Evolutionary conservation across 192 early-diverging fungal genomes (phyloP).

Genomic region (Coemansia biformis): DNA sequence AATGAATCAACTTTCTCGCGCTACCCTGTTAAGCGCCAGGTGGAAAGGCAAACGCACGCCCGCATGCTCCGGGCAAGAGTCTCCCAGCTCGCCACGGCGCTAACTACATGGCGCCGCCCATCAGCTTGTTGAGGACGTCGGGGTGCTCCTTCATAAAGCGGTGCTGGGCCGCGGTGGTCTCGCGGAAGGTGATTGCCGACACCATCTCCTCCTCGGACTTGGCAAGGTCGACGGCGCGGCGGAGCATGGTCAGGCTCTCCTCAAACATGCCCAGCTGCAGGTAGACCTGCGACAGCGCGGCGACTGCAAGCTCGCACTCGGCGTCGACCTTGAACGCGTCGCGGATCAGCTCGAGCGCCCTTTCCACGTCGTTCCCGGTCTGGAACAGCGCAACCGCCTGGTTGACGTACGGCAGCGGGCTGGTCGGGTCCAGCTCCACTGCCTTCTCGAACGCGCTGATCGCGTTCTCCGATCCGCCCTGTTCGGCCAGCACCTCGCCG

Average conservation of each 20-base stretch:
- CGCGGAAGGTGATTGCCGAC: conserved; percentile 69
- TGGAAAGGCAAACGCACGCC: no score
- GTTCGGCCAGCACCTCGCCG: conserved; percentile 89
- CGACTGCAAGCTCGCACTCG: conserved; percentile 91
- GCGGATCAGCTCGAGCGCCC: conserved; percentile 70
- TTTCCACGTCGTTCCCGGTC: conserved; percentile 62
- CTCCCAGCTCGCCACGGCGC: no score
- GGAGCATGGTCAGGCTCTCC: conserved; percentile 77
- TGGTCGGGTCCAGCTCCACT: conserved; percentile 67
- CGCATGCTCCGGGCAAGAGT: no score
- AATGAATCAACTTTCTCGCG: no score
- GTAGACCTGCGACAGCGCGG: conserved; percentile 72
- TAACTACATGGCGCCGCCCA: conserved; percentile 30
- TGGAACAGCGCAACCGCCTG: conserved; percentile 83
- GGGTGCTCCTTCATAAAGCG: conserved; percentile 56
- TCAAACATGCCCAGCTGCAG: conserved; percentile 80
- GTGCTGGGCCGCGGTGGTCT: conserved; percentile 58
- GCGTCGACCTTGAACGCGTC: conserved; percentile 86
- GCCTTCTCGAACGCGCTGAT: conserved; percentile 84
- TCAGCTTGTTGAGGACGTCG: conserved; percentile 52
- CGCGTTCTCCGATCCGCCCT: conserved; percentile 76
- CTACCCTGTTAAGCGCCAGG: no score
- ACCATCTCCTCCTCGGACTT: conserved; percentile 87
- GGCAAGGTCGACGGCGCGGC: conserved; percentile 75
- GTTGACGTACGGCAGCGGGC: conserved; percentile 98